These are phyloP conservation scores for Calonectria henricotiae DNA, from an alignment of 2,329 filamentous ascomycete species.

Conservation along the genomic window DNA sequence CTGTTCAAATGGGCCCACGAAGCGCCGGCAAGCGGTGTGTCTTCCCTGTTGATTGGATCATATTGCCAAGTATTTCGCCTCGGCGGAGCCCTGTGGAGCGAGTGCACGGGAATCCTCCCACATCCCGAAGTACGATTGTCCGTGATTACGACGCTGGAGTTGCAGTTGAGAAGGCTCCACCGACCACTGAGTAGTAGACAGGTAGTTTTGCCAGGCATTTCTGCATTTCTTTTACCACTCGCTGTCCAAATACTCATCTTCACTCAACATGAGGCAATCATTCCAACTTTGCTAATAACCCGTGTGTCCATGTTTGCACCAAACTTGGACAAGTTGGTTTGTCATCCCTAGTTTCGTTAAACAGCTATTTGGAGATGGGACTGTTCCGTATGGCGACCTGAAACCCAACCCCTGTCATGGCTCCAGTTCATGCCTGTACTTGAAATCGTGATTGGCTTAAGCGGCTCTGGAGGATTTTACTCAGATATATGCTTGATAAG, in stretches of 20 bases:
- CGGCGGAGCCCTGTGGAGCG: conserved; percentile 2
- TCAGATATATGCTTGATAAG: conserved; percentile 23
- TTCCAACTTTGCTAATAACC: too few relatives aligned
- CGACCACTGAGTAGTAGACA: too few relatives aligned
- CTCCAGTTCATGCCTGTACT: background rate
- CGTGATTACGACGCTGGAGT: conserved; percentile 1
- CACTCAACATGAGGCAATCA: background rate
- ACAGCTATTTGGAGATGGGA: background rate
- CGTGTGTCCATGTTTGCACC: background rate
- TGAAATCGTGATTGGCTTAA: background rate
- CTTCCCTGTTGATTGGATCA: background rate
- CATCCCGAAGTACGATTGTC: background rate
- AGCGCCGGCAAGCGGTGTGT: background rate
- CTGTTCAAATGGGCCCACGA: background rate
- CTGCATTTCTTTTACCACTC: too few relatives aligned
- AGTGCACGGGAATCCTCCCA: conserved; percentile 13
- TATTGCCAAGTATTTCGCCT: background rate
- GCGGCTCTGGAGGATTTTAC: background rate
- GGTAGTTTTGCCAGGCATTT: too few relatives aligned
- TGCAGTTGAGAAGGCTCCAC: conserved; percentile 4
- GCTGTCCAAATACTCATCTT: too few relatives aligned
- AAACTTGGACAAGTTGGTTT: background rate
- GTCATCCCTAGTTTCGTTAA: background rate
- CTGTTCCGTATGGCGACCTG: background rate
- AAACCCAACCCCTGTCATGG: background rate